Evolutionary conservation across 495 filamentous ascomycete genomes (phyloP).

Genomic region (Beverwykella pulmonaria): DNA sequence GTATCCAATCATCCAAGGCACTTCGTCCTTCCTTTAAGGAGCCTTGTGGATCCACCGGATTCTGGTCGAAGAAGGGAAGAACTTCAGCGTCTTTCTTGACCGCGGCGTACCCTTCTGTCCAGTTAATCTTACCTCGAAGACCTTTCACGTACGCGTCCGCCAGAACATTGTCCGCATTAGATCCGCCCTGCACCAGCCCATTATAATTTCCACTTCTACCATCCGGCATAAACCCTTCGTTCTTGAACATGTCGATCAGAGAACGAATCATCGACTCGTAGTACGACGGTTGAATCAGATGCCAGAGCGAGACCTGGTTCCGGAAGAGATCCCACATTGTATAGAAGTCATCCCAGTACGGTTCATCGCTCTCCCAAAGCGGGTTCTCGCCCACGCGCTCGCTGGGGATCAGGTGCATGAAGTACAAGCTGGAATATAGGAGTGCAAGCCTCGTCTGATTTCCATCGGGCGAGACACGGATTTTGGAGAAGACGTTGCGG

Average conservation of each 20-base stretch:
- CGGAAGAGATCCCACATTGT: slow-evolving; percentile 47
- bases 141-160: slow-evolving; percentile 49
- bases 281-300: slow-evolving; percentile 42
- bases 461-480: slow-evolving; percentile 33
- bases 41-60: slow-evolving; percentile 39
- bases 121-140: slow-evolving; percentile 42
- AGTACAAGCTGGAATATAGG: slow-evolving; percentile 45
- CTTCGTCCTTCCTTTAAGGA: slow-evolving; percentile 43
- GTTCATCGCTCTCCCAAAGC: slow-evolving; percentile 41
- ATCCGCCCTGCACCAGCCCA: slow-evolving; percentile 46
- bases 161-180: slow-evolving; percentile 47
- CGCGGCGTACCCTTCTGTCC: slow-evolving; percentile 45
- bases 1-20: slow-evolving; percentile 45
- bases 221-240: slow-evolving; percentile 46
- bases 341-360: slow-evolving; percentile 47
- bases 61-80: slow-evolving; percentile 38
- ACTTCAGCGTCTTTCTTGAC: slow-evolving; percentile 46
- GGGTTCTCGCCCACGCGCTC: slow-evolving; percentile 46
- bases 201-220: slow-evolving; percentile 44
- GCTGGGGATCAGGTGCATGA: slow-evolving; percentile 45
- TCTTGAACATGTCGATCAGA: slow-evolving; percentile 46
- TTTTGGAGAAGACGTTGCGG: slow-evolving; percentile 44
- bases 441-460: slow-evolving; percentile 42
- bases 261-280: slow-evolving; percentile 41
- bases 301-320: slow-evolving; percentile 40